phyloP scores from a whole-genome alignment of 169 alveolate species.

The Plasmodium chabaudi region DNA sequence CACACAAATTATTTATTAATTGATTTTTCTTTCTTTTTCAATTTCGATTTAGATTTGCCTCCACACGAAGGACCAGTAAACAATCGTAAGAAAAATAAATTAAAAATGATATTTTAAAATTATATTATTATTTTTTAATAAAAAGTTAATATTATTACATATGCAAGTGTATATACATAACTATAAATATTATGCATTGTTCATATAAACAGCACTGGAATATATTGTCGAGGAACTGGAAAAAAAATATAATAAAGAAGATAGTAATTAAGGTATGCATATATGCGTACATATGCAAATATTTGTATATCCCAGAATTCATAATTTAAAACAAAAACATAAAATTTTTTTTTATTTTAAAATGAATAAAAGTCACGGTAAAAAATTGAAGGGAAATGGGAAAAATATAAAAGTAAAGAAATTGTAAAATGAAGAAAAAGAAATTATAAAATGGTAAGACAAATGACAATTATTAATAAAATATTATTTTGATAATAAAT shows the following conservation, averaged over 20 bases:
- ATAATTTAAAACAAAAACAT: slow-evolving; percentile 22
- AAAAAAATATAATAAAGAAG: slow-evolving; percentile 65
- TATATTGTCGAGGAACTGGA: slow-evolving; percentile 67
- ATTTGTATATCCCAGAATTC: slow-evolving; percentile 4
- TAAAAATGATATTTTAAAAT: slow-evolving; percentile 1
- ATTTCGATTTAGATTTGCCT: slow-evolving; percentile 27
- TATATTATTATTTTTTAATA: slow-evolving; percentile 7
- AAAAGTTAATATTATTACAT: no score
- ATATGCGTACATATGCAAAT: not conserved
- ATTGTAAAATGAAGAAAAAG: not conserved
- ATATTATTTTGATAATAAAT: slow-evolving; percentile 50
- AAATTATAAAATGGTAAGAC: slow-evolving; percentile 1
- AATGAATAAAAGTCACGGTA: not conserved
- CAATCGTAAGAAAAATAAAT: slow-evolving; percentile 26
- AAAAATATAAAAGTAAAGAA: slow-evolving; percentile 1
- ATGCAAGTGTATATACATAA: no score
- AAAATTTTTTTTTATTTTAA: not conserved
- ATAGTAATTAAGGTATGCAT: slow-evolving; percentile 23
- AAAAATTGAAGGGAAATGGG: not conserved
- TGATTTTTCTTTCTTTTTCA: not conserved
- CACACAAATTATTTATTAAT: not conserved
- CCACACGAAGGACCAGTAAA: slow-evolving; percentile 18
- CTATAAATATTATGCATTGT: not conserved
- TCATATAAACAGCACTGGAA: slow-evolving; percentile 61
- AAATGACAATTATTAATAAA: slow-evolving; percentile 11